Evolutionary conservation across 2,329 filamentous ascomycete species (phyloP).

Genomic region (Claviceps humidiphila): DNA sequence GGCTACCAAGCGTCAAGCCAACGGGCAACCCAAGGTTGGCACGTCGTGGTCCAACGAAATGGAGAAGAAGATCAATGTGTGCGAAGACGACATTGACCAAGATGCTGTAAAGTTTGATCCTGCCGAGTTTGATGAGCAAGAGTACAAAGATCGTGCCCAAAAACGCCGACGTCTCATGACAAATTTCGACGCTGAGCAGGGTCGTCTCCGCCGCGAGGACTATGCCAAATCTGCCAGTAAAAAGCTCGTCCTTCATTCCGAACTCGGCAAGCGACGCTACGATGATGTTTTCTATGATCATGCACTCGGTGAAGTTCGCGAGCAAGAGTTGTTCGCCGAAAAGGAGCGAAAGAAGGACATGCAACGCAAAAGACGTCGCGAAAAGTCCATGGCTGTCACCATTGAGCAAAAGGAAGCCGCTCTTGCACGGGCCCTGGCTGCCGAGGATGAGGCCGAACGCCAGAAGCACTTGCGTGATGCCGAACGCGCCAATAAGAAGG

Average conservation of each 20-base stretch:
- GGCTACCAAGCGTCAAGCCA: constrained; percentile 44
- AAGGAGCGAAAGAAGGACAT: constrained; percentile 99
- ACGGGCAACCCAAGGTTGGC: constrained; percentile 47
- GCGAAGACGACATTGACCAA: constrained; percentile 29
- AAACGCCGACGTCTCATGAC: constrained; percentile 60
- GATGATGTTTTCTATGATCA: constrained; percentile 64
- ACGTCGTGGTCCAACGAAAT: constrained; percentile 45
- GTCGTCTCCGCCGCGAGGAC: constrained; percentile 48
- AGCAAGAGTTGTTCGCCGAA: constrained; percentile 81
- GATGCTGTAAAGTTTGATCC: constrained; percentile 32
- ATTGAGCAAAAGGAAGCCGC: constrained; percentile 82
- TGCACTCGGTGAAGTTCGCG: constrained; percentile 75
- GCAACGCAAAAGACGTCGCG: constrained; percentile 89
- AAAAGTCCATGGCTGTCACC: constrained; percentile 90
- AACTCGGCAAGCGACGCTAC: constrained; percentile 62
- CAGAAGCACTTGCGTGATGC: constrained; percentile 73
- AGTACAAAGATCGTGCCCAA: constrained; percentile 41
- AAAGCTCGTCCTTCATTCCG: constrained; percentile 55
- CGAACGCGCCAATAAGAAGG: constrained; percentile 84
- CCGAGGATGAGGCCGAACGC: constrained; percentile 70
- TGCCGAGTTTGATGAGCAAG: constrained; percentile 28
- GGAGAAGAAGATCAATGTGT: constrained; percentile 27
- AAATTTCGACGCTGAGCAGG: constrained; percentile 47
- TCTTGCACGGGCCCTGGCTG: constrained; percentile 61
- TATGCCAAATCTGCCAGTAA: constrained; percentile 43